Base-by-base conservation (phyloP, 495 filamentous ascomycete genomes). In the Parachaetomium inaequale region DNA sequence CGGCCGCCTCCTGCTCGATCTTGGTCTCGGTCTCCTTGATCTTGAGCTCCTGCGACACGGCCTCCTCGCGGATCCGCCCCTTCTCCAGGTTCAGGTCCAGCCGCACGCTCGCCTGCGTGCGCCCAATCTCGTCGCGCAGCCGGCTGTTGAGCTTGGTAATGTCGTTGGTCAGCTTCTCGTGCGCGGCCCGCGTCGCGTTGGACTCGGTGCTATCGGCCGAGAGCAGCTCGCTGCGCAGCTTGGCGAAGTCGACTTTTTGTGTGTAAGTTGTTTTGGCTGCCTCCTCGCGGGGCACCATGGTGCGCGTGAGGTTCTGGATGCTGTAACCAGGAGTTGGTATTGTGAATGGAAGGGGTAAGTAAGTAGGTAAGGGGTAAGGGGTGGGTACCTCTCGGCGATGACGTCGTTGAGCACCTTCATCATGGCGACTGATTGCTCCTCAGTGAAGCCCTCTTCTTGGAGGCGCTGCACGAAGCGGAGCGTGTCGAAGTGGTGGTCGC, bases 201-300 rank as follows among this genome's bases (percentile, higher is more conserved):
- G 88, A 85, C 77, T 99, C 94, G 50, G 89, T 92, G 46, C 88
- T 92, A 76, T 99, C 95, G 5, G 92, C 85, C 11, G 89, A 89
- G 0, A 96, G 84, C 2, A 99, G 85, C 74, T 99, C 94, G 28
- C 91, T 93, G 71, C 94, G 91, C 21, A 98, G 86, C 79, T 98
- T 96, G n/a, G 94, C 91, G 68, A 99, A 98, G 77, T 99, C 94
- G 59, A 99, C 95, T 75, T 98, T 98, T 71, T 98, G 95, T 0
- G 92, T 96, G 76, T 99, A 99, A 3, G 91, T 95, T 7, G 91
- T 88, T 62, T 87, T 87, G 63, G 88, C 88, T 45, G 88, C 86
- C 63, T 91, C 95, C 76, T 98, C 95, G 69, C 91, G 90, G n/a
- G 95, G 82, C 3, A 99, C 95, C 95, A 99, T 98, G 12, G 94